Base-by-base conservation (phyloP, 768 basidiomycete species). In the Crepidotus variabilis region DNA sequence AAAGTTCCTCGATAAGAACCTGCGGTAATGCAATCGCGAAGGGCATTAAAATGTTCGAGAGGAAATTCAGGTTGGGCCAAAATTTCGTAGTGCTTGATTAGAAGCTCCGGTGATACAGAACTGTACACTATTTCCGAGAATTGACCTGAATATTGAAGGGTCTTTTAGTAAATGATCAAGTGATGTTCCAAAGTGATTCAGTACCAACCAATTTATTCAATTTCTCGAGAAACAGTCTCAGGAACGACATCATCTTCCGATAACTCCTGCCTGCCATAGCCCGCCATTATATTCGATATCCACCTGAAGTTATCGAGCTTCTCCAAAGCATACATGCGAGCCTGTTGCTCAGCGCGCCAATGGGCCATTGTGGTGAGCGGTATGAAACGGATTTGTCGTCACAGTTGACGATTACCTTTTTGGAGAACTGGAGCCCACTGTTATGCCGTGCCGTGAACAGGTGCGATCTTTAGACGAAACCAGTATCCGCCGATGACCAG, bases 61-160 rank as follows among this genome's bases (percentile, higher is more conserved):
- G 82, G 83, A 64, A 78, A 84, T 8, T 69, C 68, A 8, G 74
- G 69, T 52, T 72, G 68, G 24, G 70, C 64, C 11, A 84, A 68
- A n/a, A 60, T 56, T 14, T 67, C 65, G 34, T 76, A 63, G 60
- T 81, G 71, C 13, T 72, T 54, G 57, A 81, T 75, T 10, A 85
- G 63, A 59, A 75, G 72, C 16, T 70, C 65, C 33, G 77, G 66
- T n/a, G 78, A 71, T 35, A 80, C 59, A 2, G 68, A 51, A 51
- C 77, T 76, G 60, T 84, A 79, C 1, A 75, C 75, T 4, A 82
- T 47, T 63, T 85, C 82, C 7, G 81, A 77, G 64, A 83, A 85
- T 69, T 85, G 79, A 16, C 83, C 81, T 75, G 64, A 32, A 24
- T 18, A 20, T 16, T 45, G 50, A 33, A n/a, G 36, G 45, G 56